Evolutionary conservation across 768 basidiomycete species (phyloP), one percentile per base, ranked within the genome.

Genomic region (Pleurotus cornucopiae): DNA sequence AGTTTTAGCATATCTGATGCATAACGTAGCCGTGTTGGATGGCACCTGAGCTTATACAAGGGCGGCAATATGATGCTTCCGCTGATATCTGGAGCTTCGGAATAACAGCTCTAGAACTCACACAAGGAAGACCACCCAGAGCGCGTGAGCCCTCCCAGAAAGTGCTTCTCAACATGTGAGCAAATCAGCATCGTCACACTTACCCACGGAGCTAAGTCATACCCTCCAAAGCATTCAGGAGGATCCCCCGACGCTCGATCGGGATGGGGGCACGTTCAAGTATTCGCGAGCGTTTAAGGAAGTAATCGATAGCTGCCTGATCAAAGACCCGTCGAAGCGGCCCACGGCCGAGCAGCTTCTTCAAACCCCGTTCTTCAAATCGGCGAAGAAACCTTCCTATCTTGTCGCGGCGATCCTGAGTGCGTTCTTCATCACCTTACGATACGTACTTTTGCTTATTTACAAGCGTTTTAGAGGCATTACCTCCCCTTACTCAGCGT

Each of bases 11-110:
- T 39, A 13, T 51, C 25, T 61, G 21, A 25, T 23, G 11, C 20
- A 14, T 16, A 58, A 25, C 14, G 25, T 56, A 86, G 84, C 95
- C 95, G 1, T 92, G 90, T 67, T 97, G 92, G 92, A 98, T 97
- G 94, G 92, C 95, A 0, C 95, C 95, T 1, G 95, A 98, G 63
- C 80, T 97, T 20, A 90, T 98, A 46, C 81, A 88, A 61, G 89
- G 93, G 49, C 81, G 81, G 61, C 82, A 83, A 55, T 96, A 95
- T 67, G 93, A 95, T 66, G 80, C 85, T 11, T 82, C 86, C 60
- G 92, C 92, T 16, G 95, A 98, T 66, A 94, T 98, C 57, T 98
- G 94, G 94, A 94, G 91, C 57, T 90, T 97, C 67, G 95, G 92
- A 11, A 94, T 98, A 57, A 96, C 94, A n/a, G 89, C 94, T 13